phyloP scores from a whole-genome alignment of 345 rosid species.

The Fremontodendron californicum region DNA sequence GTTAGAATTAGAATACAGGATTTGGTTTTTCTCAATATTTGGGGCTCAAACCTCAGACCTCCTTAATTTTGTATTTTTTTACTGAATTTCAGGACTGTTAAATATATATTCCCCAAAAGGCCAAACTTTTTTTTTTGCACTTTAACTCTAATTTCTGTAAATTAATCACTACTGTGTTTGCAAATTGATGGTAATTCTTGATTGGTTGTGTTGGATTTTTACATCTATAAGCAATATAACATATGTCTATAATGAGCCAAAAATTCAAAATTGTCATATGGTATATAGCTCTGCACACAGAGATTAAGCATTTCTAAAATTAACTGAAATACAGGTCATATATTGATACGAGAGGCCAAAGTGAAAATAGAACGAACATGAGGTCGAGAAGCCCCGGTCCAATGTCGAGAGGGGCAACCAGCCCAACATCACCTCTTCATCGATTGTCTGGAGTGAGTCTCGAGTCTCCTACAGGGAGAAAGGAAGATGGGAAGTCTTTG shows the following conservation, averaged over 20 bases:
- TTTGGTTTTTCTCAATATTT: not conserved
- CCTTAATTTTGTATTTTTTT: not conserved
- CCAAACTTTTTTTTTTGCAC: not conserved
- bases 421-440: constrained; percentile 80
- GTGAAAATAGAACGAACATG: constrained; percentile 37
- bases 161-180: not conserved
- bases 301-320: not conserved
- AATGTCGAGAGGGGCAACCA: constrained; percentile 51
- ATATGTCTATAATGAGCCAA: not conserved
- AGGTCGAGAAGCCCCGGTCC: constrained; percentile 53
- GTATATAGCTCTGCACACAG: not conserved
- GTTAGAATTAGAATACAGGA: not conserved
- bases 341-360: constrained; percentile 41
- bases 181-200: not conserved
- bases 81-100: not conserved
- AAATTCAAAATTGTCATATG: not conserved
- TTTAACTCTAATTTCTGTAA: not conserved
- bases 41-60: not conserved
- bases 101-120: not conserved
- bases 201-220: not conserved
- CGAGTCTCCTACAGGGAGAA: constrained; percentile 61
- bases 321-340: constrained; percentile 21
- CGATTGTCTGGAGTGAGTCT: constrained; percentile 44
- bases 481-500: constrained; percentile 62
- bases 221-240: not conserved